Evolutionary conservation across 306 rosid genomes (phyloP).

Genomic region (Clitoria ternatea): DNA sequence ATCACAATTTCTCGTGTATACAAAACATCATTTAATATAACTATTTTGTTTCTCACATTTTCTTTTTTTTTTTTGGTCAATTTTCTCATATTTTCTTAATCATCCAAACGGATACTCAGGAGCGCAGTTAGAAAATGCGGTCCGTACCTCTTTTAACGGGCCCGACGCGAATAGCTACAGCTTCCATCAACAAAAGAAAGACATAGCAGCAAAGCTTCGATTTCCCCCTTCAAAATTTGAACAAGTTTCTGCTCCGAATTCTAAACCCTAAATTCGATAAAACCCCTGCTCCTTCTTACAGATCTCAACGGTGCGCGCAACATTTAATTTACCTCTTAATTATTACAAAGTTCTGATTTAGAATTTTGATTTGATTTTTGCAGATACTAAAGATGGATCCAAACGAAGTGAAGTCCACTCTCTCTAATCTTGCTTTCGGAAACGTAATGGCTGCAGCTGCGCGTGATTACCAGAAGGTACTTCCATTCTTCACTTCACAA

Average conservation of each 20-base stretch:
- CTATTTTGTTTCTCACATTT: too few species aligned
- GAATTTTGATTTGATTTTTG: neutral
- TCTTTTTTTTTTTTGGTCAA: too few species aligned
- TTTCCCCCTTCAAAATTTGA: neutral
- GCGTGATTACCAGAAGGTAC: conserved; percentile 76
- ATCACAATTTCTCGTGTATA: too few species aligned
- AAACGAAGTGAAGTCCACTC: conserved; percentile 74
- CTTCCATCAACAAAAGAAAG: neutral
- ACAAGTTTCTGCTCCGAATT: neutral
- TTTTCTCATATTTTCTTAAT: too few species aligned
- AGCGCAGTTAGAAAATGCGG: too few species aligned
- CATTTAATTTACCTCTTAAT: neutral
- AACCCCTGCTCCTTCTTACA: neutral
- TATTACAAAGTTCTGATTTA: neutral
- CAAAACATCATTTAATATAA: too few species aligned
- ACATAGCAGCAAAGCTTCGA: neutral
- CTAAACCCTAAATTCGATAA: neutral
- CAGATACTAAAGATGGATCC: conserved; percentile 59
- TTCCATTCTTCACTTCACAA: neutral
- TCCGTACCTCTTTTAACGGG: too few species aligned
- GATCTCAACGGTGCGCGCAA: conserved; percentile 2
- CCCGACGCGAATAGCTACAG: neutral
- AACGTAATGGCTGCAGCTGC: conserved; percentile 93
- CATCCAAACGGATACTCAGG: too few species aligned
- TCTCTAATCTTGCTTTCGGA: conserved; percentile 77